Conservation (phyloP, 352 stramenopile genomes). For the Phytophthora hybrid region DNA sequence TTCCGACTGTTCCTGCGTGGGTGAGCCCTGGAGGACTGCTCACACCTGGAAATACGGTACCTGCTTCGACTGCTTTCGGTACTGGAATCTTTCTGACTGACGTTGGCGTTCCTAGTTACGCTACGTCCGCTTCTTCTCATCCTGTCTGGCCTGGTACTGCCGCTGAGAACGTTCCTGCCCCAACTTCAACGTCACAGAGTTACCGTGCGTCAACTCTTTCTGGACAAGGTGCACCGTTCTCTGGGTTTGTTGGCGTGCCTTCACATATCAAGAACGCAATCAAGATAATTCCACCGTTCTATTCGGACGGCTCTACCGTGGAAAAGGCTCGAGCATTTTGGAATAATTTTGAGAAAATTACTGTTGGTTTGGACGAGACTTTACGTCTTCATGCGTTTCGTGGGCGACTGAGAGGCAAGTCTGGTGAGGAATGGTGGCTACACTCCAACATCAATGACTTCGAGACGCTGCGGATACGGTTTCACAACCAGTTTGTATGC, state of each 20-base stretch:
- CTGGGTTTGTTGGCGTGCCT: neutral
- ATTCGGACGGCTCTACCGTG: neutral
- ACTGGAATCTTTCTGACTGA: too few species aligned
- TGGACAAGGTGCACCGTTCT: neutral
- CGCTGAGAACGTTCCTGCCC: too few species aligned
- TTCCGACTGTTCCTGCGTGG: too few species aligned
- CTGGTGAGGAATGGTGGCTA: constrained; percentile 2
- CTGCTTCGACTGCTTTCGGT: too few species aligned
- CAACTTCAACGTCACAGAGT: too few species aligned
- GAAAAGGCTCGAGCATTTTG: neutral
- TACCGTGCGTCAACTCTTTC: neutral
- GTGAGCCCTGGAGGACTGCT: too few species aligned
- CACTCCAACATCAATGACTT: neutral
- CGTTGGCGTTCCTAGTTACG: too few species aligned
- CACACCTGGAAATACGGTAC: too few species aligned
- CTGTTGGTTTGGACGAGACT: neutral
- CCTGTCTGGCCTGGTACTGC: too few species aligned
- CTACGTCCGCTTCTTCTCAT: too few species aligned
- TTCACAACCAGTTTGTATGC: neutral
- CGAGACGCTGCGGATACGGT: neutral
- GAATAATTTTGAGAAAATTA: neutral
- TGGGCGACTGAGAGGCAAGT: neutral
- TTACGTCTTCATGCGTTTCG: constrained; percentile 1
- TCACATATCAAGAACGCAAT: constrained; percentile 1
- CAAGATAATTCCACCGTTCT: neutral